These are phyloP conservation scores for Pythium dissotocum DNA, from an alignment of 352 stramenopile genomes.

Conservation along the genomic window DNA sequence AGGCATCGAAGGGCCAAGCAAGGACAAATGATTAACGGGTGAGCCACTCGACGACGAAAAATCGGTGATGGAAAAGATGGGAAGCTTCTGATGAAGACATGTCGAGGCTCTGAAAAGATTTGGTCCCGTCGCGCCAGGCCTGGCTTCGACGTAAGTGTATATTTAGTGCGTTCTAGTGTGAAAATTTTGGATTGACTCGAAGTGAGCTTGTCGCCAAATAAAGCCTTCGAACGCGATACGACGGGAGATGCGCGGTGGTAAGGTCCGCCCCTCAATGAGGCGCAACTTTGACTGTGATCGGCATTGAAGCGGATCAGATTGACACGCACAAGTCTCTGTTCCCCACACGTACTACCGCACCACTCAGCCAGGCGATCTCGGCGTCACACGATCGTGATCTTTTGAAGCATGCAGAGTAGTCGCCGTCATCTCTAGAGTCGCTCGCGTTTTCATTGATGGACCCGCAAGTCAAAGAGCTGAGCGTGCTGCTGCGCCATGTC, in stretches of 20 bases:
- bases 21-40: not conserved
- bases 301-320: not conserved
- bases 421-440: not conserved
- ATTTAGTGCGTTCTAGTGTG: not conserved
- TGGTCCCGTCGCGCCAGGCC: not conserved
- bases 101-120: not conserved
- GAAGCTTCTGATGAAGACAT: not conserved
- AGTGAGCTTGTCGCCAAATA: not conserved
- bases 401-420: not conserved
- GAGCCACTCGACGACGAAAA: not conserved
- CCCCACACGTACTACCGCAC: not conserved
- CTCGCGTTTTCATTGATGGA: conserved; percentile 27
- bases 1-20: not conserved
- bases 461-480: conserved; percentile 54
- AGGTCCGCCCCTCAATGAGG: not conserved
- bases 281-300: not conserved
- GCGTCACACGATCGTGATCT: not conserved
- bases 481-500: conserved; percentile 66
- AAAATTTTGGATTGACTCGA: not conserved
- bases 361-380: not conserved
- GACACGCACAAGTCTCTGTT: not conserved
- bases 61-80: not conserved
- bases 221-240: not conserved
- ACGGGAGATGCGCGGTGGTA: not conserved
- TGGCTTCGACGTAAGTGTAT: not conserved